Conservation (phyloP, 2,329 filamentous ascomycete genomes). For the Fusarium sp. region DNA sequence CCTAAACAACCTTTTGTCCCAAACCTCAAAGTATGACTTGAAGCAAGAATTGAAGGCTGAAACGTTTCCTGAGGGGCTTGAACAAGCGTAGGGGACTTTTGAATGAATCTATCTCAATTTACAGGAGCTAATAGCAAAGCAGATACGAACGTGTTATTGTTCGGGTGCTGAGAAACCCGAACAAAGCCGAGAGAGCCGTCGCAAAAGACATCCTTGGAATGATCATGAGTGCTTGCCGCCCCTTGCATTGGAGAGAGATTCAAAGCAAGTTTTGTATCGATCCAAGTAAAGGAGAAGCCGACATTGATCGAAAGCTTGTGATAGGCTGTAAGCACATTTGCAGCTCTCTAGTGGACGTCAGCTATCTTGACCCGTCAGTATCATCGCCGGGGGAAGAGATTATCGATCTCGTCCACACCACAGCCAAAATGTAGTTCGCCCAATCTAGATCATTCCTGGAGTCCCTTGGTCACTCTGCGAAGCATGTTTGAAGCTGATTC, state of each 20-base stretch:
- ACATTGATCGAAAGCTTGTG: not conserved
- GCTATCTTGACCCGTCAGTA: not conserved
- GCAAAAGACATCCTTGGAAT: not conserved
- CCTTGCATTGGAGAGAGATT: not conserved
- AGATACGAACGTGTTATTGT: not conserved
- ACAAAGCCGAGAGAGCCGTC: not conserved
- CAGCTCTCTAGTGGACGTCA: not conserved
- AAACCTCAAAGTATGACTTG: not conserved
- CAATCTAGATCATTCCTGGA: too few relatives aligned
- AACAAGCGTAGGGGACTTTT: not conserved
- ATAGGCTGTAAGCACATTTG: not conserved
- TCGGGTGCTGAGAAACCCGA: not conserved
- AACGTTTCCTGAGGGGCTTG: not conserved
- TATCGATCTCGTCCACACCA: not conserved
- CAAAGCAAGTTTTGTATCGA: not conserved
- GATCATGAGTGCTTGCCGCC: not conserved
- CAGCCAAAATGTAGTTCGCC: not conserved
- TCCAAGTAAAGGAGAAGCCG: not conserved
- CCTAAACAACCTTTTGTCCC: not conserved
- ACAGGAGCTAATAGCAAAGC: fast-evolving
- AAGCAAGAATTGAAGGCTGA: not conserved
- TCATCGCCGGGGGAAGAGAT: not conserved
- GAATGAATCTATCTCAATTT: fast-evolving
- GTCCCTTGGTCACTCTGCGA: fast-evolving
- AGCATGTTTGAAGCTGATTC: fast-evolving